phyloP scores from a whole-genome alignment of 75 land plant genomes.

The Cupressus sempervirens region DNA sequence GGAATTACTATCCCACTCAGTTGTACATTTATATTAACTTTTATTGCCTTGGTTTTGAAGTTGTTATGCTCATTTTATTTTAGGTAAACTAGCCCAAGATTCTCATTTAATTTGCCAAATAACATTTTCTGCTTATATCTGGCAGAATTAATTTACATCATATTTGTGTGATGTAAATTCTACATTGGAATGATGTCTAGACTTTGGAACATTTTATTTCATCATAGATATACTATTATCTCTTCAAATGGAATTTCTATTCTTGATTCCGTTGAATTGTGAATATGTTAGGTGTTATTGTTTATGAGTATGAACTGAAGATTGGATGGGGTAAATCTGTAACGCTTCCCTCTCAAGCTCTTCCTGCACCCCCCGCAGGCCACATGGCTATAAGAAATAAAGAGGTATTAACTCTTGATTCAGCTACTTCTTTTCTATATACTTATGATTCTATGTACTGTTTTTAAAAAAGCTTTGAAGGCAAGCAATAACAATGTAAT shows the following conservation, averaged over 20 bases:
- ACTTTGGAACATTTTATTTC: background rate
- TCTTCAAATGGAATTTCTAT: background rate
- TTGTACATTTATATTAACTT: no score
- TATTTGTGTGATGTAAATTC: background rate
- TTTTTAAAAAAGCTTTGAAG: background rate
- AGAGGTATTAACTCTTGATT: slow-evolving; percentile 50
- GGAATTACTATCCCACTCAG: background rate
- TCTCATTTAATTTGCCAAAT: background rate
- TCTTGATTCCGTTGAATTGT: background rate
- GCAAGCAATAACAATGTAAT: background rate
- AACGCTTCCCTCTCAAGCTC: slow-evolving; percentile 89
- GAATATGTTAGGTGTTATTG: slow-evolving; percentile 63
- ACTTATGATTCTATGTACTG: slow-evolving; percentile 4
- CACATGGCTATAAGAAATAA: slow-evolving; percentile 97
- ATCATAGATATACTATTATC: background rate
- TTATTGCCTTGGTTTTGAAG: no score
- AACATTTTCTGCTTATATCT: background rate
- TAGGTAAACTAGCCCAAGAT: background rate
- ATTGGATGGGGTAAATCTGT: slow-evolving; percentile 99
- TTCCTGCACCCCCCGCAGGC: slow-evolving; percentile 98
- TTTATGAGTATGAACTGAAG: slow-evolving; percentile 93
- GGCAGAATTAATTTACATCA: background rate
- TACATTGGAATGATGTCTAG: background rate
- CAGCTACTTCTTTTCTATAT: background rate
- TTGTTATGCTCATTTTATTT: background rate